A percentile compares a stretch with the other conserved stretches of the same genome.
These are phyloP conservation scores for Globisporangium polare DNA, from an alignment of 352 stramenopile genomes.

Conservation along the genomic window DNA sequence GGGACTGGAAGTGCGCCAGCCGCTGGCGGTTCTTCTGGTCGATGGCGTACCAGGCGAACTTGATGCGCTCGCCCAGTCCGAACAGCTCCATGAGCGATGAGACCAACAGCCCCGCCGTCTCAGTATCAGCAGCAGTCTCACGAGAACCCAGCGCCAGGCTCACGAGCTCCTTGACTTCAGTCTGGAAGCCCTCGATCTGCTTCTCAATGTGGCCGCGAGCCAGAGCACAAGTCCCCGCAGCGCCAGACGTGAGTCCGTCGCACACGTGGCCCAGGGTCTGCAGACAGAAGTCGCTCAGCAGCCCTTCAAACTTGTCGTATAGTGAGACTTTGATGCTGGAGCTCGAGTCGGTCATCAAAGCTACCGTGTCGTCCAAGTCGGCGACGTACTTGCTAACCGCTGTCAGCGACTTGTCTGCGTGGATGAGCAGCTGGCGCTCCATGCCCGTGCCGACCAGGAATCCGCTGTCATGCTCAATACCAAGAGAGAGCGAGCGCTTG, in stretches of 20 bases:
- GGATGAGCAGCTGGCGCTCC: constrained; percentile 32
- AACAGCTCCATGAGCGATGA: constrained; percentile 32
- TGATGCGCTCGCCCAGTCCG: constrained; percentile 43
- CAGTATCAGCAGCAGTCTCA: not conserved
- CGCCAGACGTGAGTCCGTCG: constrained; percentile 37
- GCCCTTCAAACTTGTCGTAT: constrained; percentile 34
- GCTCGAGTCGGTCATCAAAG: not conserved
- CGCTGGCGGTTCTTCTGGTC: constrained; percentile 47
- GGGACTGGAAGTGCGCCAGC: constrained; percentile 20
- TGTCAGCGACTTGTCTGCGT: constrained; percentile 28
- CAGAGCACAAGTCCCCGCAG: constrained; percentile 21
- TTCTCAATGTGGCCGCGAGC: constrained; percentile 30
- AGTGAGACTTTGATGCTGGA: not conserved
- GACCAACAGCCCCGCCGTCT: constrained; percentile 6
- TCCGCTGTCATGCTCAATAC: not conserved
- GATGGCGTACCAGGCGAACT: constrained; percentile 37
- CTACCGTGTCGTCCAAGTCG: constrained; percentile 11
- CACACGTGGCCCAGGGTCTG: constrained; percentile 47
- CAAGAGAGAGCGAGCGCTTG: not conserved
- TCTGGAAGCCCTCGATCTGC: constrained; percentile 39
- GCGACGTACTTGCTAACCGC: constrained; percentile 20
- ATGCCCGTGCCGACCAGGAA: constrained; percentile 16
- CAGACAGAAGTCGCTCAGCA: constrained; percentile 56
- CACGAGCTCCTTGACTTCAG: constrained; percentile 24
- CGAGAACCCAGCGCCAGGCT: not conserved